These are phyloP conservation scores for Simplicillium sp. DNA, from an alignment of 2,329 filamentous ascomycete species.

Conservation along the genomic window DNA sequence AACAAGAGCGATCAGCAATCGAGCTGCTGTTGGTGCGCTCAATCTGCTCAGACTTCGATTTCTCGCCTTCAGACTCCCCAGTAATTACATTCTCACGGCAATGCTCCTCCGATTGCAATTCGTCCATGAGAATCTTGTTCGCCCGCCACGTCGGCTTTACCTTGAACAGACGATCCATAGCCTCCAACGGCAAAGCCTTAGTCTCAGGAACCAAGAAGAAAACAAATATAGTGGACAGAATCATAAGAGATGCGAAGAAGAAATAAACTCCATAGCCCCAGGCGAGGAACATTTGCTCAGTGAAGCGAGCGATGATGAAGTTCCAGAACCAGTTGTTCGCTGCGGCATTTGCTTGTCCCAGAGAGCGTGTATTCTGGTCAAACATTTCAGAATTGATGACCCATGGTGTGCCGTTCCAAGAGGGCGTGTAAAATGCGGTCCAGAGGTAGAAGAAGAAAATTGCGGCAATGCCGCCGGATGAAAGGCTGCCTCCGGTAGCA, in stretches of 20 bases:
- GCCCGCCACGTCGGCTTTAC: conserved; percentile 34
- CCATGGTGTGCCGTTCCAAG: conserved; percentile 69
- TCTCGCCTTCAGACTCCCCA: too few species aligned
- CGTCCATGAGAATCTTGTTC: conserved; percentile 15
- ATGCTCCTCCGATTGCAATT: too few species aligned
- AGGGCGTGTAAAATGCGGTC: conserved; percentile 61
- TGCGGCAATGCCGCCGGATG: conserved; percentile 51
- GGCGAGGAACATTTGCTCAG: conserved; percentile 51
- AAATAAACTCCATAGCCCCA: conserved; percentile 59
- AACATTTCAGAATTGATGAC: conserved; percentile 71
- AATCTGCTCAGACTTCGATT: too few species aligned
- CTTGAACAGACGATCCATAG: conserved; percentile 53
- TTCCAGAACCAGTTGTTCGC: conserved; percentile 68
- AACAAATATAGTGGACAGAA: conserved; percentile 47
- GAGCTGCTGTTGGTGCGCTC: too few species aligned
- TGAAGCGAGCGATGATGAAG: conserved; percentile 60
- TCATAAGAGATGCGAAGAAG: conserved; percentile 57
- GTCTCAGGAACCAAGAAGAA: conserved; percentile 58
- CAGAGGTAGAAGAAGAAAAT: conserved; percentile 53
- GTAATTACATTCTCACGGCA: too few species aligned
- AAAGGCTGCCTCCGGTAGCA: conserved; percentile 13
- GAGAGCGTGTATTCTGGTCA: conserved; percentile 49
- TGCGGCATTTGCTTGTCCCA: conserved; percentile 64
- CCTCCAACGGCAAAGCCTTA: conserved; percentile 54
- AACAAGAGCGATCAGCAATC: too few species aligned